phyloP scores from a whole-genome alignment of 1,284 basidiomycete genomes.

The Erythrobasidium hasegawianum region DNA sequence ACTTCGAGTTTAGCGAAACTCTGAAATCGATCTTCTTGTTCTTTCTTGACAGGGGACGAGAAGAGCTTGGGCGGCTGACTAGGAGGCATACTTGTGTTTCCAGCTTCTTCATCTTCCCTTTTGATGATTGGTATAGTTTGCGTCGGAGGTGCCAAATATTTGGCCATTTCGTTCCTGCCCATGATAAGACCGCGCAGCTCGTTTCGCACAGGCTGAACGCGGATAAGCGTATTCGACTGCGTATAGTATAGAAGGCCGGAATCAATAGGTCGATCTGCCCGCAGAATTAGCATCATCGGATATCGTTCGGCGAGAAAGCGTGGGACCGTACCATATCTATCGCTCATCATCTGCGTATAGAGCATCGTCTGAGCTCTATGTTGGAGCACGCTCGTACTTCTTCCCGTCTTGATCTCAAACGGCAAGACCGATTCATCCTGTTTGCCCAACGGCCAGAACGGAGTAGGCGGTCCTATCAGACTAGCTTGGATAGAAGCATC shows the following conservation, averaged over 20 bases:
- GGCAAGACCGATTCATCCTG: slow-evolving; percentile 57
- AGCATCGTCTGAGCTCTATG: slow-evolving; percentile 98
- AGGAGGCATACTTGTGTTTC: not conserved
- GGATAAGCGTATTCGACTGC: slow-evolving; percentile 78
- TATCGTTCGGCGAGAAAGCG: not conserved
- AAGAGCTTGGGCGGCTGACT: not conserved
- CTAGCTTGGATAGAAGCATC: slow-evolving; percentile 73
- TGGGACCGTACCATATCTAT: slow-evolving; percentile 67
- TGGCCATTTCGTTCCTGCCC: slow-evolving; percentile 79
- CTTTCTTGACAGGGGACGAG: slow-evolving; percentile 1
- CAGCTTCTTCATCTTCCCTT: not conserved
- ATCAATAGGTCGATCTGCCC: slow-evolving; percentile 54
- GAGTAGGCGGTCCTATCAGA: slow-evolving; percentile 51
- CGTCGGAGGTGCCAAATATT: slow-evolving; percentile 56
- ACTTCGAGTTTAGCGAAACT: not conserved
- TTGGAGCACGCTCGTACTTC: slow-evolving; percentile 70
- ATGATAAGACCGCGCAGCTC: slow-evolving; percentile 80
- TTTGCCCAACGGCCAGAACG: slow-evolving; percentile 47
- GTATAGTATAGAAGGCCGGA: slow-evolving; percentile 92
- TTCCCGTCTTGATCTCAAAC: slow-evolving; percentile 94
- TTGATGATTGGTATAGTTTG: not conserved
- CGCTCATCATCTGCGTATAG: slow-evolving; percentile 85
- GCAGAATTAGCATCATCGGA: not conserved
- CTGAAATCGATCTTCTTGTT: not conserved
- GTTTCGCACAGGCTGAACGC: slow-evolving; percentile 69